phyloP scores from a whole-genome alignment of 1,284 basidiomycete genomes.

The Xerocomus tenax region DNA sequence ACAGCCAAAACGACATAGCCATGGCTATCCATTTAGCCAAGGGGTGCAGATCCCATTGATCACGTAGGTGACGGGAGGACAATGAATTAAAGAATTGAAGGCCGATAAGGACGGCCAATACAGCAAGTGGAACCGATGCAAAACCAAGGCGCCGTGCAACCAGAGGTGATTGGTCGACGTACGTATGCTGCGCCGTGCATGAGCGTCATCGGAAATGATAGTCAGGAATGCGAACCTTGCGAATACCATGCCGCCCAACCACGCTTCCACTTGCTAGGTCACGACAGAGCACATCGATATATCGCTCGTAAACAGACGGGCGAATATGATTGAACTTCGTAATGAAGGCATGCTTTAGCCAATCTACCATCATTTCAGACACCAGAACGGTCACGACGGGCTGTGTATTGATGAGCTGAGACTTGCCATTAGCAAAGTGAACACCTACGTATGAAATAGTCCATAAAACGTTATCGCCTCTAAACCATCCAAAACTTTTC shows the following conservation, averaged over 20 bases:
- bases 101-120: slow-evolving; percentile 82
- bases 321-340: slow-evolving; percentile 97
- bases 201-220: slow-evolving; percentile 4
- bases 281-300: slow-evolving; percentile 91
- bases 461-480: slow-evolving; percentile 72
- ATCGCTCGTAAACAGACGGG: slow-evolving; percentile 90
- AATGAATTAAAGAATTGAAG: slow-evolving; percentile 71
- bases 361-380: slow-evolving; percentile 94
- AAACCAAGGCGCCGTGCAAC: slow-evolving; percentile 92
- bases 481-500: slow-evolving; percentile 78
- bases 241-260: slow-evolving; percentile 53
- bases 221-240: slow-evolving; percentile 46
- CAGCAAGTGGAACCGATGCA: slow-evolving; percentile 85
- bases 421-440: background rate
- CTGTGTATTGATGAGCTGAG: slow-evolving; percentile 33
- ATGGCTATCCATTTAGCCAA: slow-evolving; percentile 60
- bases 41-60: slow-evolving; percentile 31
- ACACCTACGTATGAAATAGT: slow-evolving; percentile 80
- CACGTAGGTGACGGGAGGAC: slow-evolving; percentile 41
- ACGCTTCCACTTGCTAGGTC: slow-evolving; percentile 82
- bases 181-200: slow-evolving; percentile 53
- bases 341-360: slow-evolving; percentile 99
- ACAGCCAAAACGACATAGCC: slow-evolving; percentile 69
- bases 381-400: slow-evolving; percentile 86
- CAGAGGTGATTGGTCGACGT: slow-evolving; percentile 92